phyloP scores from a whole-genome alignment of 2,329 filamentous ascomycete genomes.

The Aspergillus ochraceus region DNA sequence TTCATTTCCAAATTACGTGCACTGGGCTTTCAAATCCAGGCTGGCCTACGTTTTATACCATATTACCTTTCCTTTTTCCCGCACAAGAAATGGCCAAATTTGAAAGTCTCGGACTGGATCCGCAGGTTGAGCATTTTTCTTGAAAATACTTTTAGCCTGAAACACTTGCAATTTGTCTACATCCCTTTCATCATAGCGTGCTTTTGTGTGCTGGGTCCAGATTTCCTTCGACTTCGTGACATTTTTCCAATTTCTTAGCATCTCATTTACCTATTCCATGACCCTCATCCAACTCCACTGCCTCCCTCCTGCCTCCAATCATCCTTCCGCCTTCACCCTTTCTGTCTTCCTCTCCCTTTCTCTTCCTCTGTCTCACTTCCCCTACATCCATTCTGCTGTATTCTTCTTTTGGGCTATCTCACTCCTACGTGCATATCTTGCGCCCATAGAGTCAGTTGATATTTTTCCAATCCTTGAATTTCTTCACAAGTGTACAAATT shows the following conservation, averaged over 20 bases:
- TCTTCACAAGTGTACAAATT: slow-evolving; percentile 18
- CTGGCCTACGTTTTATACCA: slow-evolving; percentile 14
- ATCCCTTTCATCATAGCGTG: background rate
- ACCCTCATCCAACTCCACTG: background rate
- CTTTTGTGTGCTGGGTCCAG: background rate
- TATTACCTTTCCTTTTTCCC: background rate
- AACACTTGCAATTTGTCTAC: background rate
- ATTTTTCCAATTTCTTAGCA: background rate
- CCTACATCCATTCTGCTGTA: background rate
- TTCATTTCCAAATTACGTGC: background rate
- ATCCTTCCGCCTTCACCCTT: background rate
- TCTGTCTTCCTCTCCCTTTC: background rate
- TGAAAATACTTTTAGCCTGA: slow-evolving; percentile 5
- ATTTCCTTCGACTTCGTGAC: background rate
- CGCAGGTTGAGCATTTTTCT: slow-evolving; percentile 14
- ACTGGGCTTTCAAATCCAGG: slow-evolving; percentile 8
- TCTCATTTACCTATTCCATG: background rate
- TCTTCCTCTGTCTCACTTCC: background rate
- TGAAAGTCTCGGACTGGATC: slow-evolving; percentile 20
- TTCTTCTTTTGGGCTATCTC: background rate
- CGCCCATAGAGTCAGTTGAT: slow-evolving; percentile 24
- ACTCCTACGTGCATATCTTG: slow-evolving; percentile 27
- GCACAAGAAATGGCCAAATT: background rate
- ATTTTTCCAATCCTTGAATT: slow-evolving; percentile 14
- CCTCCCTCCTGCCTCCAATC: background rate